phyloP scores from a whole-genome alignment of 1,139 yeast genomes.

The Geotrichum citri-aurantii region DNA sequence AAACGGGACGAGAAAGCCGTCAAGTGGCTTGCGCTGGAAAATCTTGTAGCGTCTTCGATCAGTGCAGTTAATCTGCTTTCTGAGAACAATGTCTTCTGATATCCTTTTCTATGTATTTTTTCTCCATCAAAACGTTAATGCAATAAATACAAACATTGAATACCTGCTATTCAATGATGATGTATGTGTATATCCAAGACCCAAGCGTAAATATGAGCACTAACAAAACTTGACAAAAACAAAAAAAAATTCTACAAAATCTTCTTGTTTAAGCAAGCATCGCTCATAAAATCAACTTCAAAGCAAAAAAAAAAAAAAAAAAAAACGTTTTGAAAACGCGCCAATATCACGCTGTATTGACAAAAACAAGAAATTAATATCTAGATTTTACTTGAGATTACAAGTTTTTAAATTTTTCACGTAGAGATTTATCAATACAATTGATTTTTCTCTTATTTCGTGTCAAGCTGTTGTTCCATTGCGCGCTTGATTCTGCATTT shows the following conservation, averaged over 20 bases:
- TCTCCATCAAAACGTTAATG: background rate
- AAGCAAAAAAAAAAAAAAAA: background rate
- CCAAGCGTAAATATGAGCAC: background rate
- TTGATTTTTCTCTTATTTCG: background rate
- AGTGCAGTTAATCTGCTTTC: background rate
- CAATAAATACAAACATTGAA: too few species aligned
- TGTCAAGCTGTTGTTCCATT: background rate
- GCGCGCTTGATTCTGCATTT: background rate
- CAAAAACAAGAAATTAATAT: background rate
- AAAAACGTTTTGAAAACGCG: background rate
- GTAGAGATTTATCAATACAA: background rate
- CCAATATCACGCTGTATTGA: background rate
- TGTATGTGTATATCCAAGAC: background rate
- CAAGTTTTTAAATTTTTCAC: background rate
- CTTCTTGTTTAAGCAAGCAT: background rate
- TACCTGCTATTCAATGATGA: background rate
- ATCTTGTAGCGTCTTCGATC: background rate
- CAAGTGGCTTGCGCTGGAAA: conserved; percentile 5
- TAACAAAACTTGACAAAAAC: background rate
- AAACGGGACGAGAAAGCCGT: background rate
- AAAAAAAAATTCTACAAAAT: background rate
- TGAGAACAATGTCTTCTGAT: background rate
- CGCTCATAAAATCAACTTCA: background rate
- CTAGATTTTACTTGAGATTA: background rate
- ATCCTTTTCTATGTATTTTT: background rate